Conservation (phyloP, 352 stramenopile genomes). For the Lagenidium giganteum region DNA sequence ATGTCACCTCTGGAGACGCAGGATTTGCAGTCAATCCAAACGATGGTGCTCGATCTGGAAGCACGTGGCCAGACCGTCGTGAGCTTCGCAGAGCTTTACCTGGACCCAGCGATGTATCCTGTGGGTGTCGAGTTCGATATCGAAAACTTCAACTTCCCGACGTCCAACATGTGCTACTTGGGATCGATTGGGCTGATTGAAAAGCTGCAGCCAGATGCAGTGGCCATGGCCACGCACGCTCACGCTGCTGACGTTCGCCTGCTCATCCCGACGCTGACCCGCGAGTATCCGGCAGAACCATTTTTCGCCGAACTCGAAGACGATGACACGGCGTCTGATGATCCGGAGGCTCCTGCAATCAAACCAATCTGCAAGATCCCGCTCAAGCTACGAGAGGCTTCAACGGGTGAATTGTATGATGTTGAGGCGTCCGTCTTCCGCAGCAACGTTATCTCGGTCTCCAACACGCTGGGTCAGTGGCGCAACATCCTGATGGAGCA, state of each 20-base stretch:
- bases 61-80: slow-evolving; percentile 24
- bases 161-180: slow-evolving; percentile 30
- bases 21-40: slow-evolving; percentile 23
- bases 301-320: slow-evolving; percentile 8
- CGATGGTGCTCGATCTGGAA: slow-evolving; percentile 26
- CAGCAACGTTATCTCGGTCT: slow-evolving; percentile 25
- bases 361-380: slow-evolving; percentile 18
- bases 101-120: slow-evolving; percentile 22
- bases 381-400: slow-evolving; percentile 18
- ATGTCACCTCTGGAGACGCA: slow-evolving; percentile 22
- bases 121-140: slow-evolving; percentile 33
- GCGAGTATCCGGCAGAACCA: slow-evolving; percentile 13
- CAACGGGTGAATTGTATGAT: slow-evolving; percentile 15
- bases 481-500: slow-evolving; percentile 22
- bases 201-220: slow-evolving; percentile 27
- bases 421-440: slow-evolving; percentile 20
- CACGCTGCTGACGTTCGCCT: slow-evolving; percentile 19
- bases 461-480: slow-evolving; percentile 32
- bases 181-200: slow-evolving; percentile 28
- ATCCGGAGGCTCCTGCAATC: background rate
- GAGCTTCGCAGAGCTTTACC: slow-evolving; percentile 29
- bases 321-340: slow-evolving; percentile 12
- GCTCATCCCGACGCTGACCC: slow-evolving; percentile 11
- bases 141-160: slow-evolving; percentile 28
- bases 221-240: slow-evolving; percentile 25